Conservation (phyloP, 768 basidiomycete species). For the Tulasnella sp. region DNA sequence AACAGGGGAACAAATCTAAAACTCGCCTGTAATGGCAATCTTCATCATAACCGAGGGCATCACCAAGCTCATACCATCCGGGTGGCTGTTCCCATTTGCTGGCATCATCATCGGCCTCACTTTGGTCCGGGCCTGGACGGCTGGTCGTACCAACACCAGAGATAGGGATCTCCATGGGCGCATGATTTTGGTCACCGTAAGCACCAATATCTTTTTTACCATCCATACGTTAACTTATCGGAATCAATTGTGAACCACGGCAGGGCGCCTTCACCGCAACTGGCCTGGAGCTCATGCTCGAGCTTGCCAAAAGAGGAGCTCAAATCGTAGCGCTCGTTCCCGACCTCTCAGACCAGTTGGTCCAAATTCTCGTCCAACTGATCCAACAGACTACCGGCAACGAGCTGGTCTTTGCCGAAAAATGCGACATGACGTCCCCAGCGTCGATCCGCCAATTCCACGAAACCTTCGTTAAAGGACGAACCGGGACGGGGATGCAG, state of each 20-base stretch:
- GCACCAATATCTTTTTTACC: not conserved
- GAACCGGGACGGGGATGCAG: slow-evolving; percentile 33
- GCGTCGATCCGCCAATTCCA: slow-evolving; percentile 66
- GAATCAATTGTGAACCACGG: not conserved
- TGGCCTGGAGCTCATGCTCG: slow-evolving; percentile 62
- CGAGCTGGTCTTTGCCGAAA: slow-evolving; percentile 71
- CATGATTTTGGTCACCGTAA: slow-evolving; percentile 64
- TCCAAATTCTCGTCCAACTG: slow-evolving; percentile 55
- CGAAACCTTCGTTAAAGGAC: slow-evolving; percentile 57
- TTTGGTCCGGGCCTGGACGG: slow-evolving; percentile 19
- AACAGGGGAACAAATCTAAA: not conserved
- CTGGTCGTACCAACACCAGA: slow-evolving; percentile 51
- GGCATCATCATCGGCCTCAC: not conserved
- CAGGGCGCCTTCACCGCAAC: slow-evolving; percentile 74
- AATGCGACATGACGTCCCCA: slow-evolving; percentile 67
- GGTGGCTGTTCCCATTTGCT: not conserved
- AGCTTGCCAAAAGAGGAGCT: slow-evolving; percentile 68
- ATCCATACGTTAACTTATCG: not conserved
- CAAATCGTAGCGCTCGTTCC: slow-evolving; percentile 72
- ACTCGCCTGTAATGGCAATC: not conserved
- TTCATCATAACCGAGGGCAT: not conserved
- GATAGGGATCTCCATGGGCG: slow-evolving; percentile 74
- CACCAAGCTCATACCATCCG: not conserved
- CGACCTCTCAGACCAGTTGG: slow-evolving; percentile 46
- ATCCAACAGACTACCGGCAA: slow-evolving; percentile 67